Conservation (phyloP, 2,329 filamentous ascomycete genomes). For the Beauveria sp. region DNA sequence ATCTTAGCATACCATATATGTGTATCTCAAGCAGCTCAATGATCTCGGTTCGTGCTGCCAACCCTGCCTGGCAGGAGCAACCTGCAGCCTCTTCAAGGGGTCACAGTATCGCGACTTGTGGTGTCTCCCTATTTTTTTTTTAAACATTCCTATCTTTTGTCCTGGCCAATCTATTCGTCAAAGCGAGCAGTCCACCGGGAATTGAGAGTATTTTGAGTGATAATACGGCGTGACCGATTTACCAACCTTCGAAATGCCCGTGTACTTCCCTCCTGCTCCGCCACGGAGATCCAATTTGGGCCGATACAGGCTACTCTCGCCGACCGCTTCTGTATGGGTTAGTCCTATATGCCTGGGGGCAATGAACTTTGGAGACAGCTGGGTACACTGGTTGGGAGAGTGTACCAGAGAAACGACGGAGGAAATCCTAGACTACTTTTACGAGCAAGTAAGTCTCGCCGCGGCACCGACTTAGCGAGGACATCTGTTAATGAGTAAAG, state of each 20-base stretch:
- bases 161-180: neutral
- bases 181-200: neutral
- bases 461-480: neutral
- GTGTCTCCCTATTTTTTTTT: neutral
- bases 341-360: conserved; percentile 57
- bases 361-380: conserved; percentile 57
- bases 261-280: conserved; percentile 30
- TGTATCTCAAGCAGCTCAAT: no score
- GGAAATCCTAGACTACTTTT: conserved; percentile 59
- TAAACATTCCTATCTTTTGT: neutral
- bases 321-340: conserved; percentile 58
- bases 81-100: neutral
- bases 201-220: neutral
- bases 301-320: conserved; percentile 58
- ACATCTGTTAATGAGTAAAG: neutral
- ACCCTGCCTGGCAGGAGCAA: neutral
- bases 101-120: no score
- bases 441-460: conserved; percentile 36
- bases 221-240: neutral
- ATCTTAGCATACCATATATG: no score
- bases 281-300: conserved; percentile 52
- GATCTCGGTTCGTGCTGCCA: no score
- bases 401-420: conserved; percentile 57
- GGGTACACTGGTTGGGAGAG: conserved; percentile 49
- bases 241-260: conserved; percentile 4